Base-by-base conservation (phyloP, 495 filamentous ascomycete genomes). In the Tetracladium marchalianum region DNA sequence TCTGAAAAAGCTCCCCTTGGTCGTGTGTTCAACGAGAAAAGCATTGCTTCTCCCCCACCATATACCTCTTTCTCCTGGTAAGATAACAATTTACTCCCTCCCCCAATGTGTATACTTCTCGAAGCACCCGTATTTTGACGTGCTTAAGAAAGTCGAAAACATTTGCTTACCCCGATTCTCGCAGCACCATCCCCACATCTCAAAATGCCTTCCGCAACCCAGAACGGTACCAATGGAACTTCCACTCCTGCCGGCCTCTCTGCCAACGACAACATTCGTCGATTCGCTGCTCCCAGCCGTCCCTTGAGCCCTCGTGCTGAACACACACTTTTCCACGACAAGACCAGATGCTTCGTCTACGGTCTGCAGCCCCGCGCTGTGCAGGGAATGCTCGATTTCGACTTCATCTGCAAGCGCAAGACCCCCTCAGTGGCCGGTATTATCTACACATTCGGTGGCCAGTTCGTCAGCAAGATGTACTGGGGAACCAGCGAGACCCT, bases 401-500 rank as follows among this genome's bases (percentile, higher is more conserved):
- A 98, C 76, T 98, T 97, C 79, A 98, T 98, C 72, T 98, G 92
- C 87, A 97, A 96, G 78, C 86, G 92, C 49, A 75, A 76, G 63
- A 94, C 88, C 12, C 92, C 92, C 47, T 97, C 92, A 51, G 92
- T 98, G 41, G 92, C 92, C 54, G 92, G 89, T 68, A 98, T 98
- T 70, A 97, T 98, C 73, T 98, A 98, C 77, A 96, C 92, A 56
- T 98, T 98, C 64, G 92, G 92, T 68, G 92, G 92, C 44, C 92
- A 98, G 66, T 98, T 97, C 81, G 93, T 98, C 57, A 95, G 89
- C 78, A 98, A 98, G 82, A 98, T 98, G 92, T 94, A 98, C 81
- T 98, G 92, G 92, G 92, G 92, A 60, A 98, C 92, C 53, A 96
- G 90, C 70, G 92, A 98, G 77, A 98, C 92, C 38, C 84, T 98